Evolutionary conservation across 768 basidiomycete species (phyloP).

Genomic region (Gloeophyllum trabeum): DNA sequence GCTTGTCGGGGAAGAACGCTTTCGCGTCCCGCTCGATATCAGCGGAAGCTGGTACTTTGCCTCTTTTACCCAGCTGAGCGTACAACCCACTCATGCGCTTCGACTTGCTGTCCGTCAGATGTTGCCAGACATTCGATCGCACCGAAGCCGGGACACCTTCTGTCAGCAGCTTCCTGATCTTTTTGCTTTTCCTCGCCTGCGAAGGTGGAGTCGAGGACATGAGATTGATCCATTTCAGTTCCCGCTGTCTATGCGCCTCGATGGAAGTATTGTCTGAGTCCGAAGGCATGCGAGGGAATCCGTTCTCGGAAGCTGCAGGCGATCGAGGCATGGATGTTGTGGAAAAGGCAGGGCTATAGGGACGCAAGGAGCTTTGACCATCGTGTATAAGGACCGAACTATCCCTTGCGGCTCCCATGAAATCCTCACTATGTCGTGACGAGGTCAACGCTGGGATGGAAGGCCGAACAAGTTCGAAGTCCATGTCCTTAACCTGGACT

Average conservation of each 20-base stretch:
- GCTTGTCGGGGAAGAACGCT: slow-evolving; percentile 42
- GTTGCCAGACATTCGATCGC: slow-evolving; percentile 76
- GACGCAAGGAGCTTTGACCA: slow-evolving; percentile 10
- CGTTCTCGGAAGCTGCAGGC: background rate
- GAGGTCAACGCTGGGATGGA: slow-evolving; percentile 28
- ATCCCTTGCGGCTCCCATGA: slow-evolving; percentile 14
- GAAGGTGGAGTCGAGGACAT: slow-evolving; percentile 45
- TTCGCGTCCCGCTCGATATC: slow-evolving; percentile 53
- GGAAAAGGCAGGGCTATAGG: slow-evolving; percentile 20
- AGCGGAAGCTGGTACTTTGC: slow-evolving; percentile 31
- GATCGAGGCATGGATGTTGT: slow-evolving; percentile 12
- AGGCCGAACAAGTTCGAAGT: slow-evolving; percentile 70
- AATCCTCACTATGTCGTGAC: slow-evolving; percentile 46
- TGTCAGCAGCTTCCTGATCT: slow-evolving; percentile 58
- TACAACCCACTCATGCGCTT: slow-evolving; percentile 63
- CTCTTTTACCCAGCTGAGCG: slow-evolving; percentile 44
- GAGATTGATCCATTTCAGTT: slow-evolving; percentile 64
- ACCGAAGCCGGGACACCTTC: slow-evolving; percentile 79
- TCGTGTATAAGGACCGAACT: slow-evolving; percentile 5
- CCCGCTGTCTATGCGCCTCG: slow-evolving; percentile 64
- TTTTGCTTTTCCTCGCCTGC: slow-evolving; percentile 69
- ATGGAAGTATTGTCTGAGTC: slow-evolving; percentile 6
- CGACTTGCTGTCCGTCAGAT: slow-evolving; percentile 67
- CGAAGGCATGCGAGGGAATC: slow-evolving; percentile 1
- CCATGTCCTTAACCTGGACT: slow-evolving; percentile 70